A percentile compares a stretch with the other conserved stretches of the same genome.
These are phyloP conservation scores for Ceratocystis lukuohia DNA, from an alignment of 2,329 filamentous ascomycete species.

Conservation along the genomic window DNA sequence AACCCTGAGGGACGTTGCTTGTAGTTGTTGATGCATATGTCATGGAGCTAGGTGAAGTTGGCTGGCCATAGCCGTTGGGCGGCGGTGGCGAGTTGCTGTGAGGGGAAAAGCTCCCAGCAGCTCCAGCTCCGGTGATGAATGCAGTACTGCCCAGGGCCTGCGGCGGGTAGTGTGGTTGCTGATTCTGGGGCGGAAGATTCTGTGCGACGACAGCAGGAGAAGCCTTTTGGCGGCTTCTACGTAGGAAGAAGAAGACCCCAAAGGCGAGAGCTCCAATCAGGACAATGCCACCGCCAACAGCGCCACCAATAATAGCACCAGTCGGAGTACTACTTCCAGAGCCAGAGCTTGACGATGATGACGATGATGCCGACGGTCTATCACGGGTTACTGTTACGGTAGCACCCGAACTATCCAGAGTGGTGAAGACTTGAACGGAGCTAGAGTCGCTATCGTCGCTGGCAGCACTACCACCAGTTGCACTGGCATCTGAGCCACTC, in stretches of 20 bases:
- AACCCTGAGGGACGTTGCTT: slow-evolving; percentile 23
- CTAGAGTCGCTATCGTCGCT: slow-evolving; percentile 9
- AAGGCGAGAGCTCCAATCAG: slow-evolving; percentile 31
- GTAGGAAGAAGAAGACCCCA: slow-evolving; percentile 31
- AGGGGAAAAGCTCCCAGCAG: neutral
- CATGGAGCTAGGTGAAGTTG: neutral
- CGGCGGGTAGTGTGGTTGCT: neutral
- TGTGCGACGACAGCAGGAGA: neutral
- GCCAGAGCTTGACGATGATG: slow-evolving; percentile 3
- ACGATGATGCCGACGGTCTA: neutral
- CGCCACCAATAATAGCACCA: slow-evolving; percentile 30
- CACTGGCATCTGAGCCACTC: slow-evolving; percentile 17
- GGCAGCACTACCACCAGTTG: neutral
- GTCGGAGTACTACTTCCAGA: slow-evolving; percentile 24
- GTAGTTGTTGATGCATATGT: slow-evolving; percentile 19
- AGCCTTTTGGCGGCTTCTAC: slow-evolving; percentile 23
- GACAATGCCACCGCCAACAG: slow-evolving; percentile 27
- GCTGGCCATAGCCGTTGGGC: neutral
- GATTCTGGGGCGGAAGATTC: neutral
- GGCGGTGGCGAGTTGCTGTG: neutral
- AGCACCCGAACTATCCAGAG: neutral
- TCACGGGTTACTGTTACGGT: neutral
- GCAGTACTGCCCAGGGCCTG: neutral
- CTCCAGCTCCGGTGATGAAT: neutral
- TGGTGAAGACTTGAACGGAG: slow-evolving; percentile 16